Percentiles rank a stretch among this genome's conserved stretches.
Evolutionary conservation across 2,329 filamentous ascomycete species (phyloP).

Genomic region (Aspergillus alliaceus): DNA sequence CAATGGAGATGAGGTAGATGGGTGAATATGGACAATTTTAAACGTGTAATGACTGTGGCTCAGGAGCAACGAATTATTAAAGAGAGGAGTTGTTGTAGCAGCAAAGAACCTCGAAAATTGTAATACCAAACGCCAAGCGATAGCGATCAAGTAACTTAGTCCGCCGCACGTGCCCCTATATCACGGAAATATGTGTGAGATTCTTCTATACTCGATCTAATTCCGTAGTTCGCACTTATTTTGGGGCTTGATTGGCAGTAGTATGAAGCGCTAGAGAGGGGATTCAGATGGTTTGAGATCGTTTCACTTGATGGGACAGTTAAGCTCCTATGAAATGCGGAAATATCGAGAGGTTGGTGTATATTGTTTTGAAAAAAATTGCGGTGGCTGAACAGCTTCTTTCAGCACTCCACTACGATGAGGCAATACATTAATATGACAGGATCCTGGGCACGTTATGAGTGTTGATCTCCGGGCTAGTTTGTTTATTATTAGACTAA

Average conservation of each 20-base stretch:
- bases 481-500: slow-evolving; percentile 10
- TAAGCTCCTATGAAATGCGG: neutral
- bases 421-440: slow-evolving; percentile 6
- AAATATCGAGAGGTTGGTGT: slow-evolving; percentile 23
- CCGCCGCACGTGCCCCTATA: slow-evolving; percentile 19
- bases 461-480: neutral
- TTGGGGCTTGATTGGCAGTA: neutral
- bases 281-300: neutral
- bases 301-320: neutral
- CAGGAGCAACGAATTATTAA: neutral
- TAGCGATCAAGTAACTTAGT: slow-evolving; percentile 4
- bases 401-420: slow-evolving; percentile 20
- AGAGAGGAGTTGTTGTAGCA: neutral
- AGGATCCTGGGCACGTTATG: neutral
- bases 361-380: slow-evolving; percentile 21
- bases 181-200: slow-evolving; percentile 2
- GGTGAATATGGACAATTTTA: neutral
- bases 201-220: neutral
- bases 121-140: slow-evolving; percentile 18
- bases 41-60: neutral
- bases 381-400: slow-evolving; percentile 34
- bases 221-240: neutral
- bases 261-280: neutral
- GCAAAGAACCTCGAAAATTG: neutral
- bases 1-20: neutral